These are phyloP conservation scores for Tylopilus vinaceipallidus DNA, from an alignment of 768 basidiomycete species.

Conservation along the genomic window DNA sequence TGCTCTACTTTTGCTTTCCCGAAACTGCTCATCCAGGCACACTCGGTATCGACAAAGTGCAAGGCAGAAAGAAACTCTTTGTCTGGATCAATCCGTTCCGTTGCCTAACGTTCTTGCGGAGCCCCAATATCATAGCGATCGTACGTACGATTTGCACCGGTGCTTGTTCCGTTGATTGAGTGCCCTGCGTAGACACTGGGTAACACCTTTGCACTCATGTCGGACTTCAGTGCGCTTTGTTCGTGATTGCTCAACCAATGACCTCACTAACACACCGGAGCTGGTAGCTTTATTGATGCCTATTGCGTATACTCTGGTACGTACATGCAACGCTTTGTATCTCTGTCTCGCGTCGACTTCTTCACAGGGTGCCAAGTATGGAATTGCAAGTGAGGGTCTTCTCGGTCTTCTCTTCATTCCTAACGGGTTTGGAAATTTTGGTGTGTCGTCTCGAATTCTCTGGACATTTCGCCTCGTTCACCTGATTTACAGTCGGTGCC, in stretches of 20 bases:
- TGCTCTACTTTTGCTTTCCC: constrained; percentile 50
- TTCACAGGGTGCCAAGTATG: constrained; percentile 46
- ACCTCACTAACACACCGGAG: too few relatives aligned
- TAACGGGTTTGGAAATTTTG: constrained; percentile 24
- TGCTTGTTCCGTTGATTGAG: background rate
- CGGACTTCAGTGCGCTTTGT: constrained; percentile 39
- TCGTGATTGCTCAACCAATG: too few relatives aligned
- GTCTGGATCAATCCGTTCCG: constrained; percentile 60
- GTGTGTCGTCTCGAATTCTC: constrained; percentile 6
- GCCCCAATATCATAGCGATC: constrained; percentile 55
- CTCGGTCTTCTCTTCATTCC: constrained; percentile 28
- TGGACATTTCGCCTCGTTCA: background rate
- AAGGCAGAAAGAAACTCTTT: constrained; percentile 23
- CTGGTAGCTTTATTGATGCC: constrained; percentile 49
- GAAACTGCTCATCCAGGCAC: constrained; percentile 66
- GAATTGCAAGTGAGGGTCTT: constrained; percentile 20
- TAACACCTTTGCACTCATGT: constrained; percentile 25
- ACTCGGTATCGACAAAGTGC: constrained; percentile 49
- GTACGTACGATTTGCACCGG: constrained; percentile 40
- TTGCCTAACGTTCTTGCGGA: constrained; percentile 49
- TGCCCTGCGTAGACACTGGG: constrained; percentile 41
- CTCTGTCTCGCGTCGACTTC: background rate
- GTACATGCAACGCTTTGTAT: constrained; percentile 15
- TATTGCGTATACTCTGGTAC: constrained; percentile 63
- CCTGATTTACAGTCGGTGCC: constrained; percentile 48